Conservation (phyloP, 1,284 basidiomycete species). For the Pseudozyma hubeiensis region DNA sequence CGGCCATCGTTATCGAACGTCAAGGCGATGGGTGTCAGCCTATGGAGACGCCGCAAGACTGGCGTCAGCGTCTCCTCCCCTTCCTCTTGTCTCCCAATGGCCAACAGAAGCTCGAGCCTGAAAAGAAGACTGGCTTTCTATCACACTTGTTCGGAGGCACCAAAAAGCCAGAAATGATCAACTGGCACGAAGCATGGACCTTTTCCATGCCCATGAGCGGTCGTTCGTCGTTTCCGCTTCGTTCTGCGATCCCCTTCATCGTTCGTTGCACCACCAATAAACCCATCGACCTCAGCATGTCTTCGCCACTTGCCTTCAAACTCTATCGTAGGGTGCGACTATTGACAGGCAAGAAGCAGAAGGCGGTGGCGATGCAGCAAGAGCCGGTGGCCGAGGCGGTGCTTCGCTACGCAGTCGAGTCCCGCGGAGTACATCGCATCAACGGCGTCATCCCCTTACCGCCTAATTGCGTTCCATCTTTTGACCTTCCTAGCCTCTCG, state of each 20-base stretch:
- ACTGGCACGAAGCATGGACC: slow-evolving; percentile 44
- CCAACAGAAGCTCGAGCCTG: slow-evolving; percentile 18
- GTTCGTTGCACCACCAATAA: slow-evolving; percentile 42
- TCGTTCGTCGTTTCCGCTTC: slow-evolving; percentile 42
- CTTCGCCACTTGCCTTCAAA: slow-evolving; percentile 21
- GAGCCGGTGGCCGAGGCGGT: slow-evolving; percentile 29
- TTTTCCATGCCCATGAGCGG: slow-evolving; percentile 45
- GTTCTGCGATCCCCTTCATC: slow-evolving; percentile 50
- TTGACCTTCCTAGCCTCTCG: slow-evolving; percentile 39
- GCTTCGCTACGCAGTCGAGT: slow-evolving; percentile 17
- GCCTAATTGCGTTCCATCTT: slow-evolving; percentile 50
- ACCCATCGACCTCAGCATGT: slow-evolving; percentile 18
- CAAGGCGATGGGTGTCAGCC: slow-evolving; percentile 27
- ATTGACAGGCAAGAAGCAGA: slow-evolving; percentile 22
- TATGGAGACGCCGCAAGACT: slow-evolving; percentile 27
- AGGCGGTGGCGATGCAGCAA: slow-evolving; percentile 32
- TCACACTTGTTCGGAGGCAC: slow-evolving; percentile 20
- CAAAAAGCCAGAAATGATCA: slow-evolving; percentile 13
- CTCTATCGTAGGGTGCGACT: slow-evolving; percentile 30
- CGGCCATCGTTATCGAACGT: slow-evolving; percentile 24
- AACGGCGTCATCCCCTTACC: slow-evolving; percentile 47
- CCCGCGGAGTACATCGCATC: slow-evolving; percentile 23
- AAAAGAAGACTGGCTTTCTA: slow-evolving; percentile 25
- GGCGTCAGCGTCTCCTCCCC: slow-evolving; percentile 21
- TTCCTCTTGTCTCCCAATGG: slow-evolving; percentile 28